Conservation (phyloP, 768 basidiomycete genomes). For the Boletus rubescentipes region DNA sequence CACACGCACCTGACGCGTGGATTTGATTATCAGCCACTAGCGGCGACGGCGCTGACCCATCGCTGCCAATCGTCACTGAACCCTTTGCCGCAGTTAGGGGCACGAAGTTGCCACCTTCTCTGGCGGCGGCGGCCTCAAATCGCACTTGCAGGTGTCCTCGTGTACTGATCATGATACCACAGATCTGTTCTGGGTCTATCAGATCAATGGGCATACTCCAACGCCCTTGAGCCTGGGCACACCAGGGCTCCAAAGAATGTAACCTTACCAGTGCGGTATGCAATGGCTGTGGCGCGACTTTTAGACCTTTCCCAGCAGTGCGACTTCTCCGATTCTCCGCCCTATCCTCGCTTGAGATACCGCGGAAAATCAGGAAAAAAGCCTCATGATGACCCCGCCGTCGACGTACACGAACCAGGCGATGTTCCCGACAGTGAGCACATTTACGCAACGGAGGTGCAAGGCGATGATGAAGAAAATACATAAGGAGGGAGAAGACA, state of each 20-base stretch:
- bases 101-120: neutral
- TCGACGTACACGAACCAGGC: constrained; percentile 4
- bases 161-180: constrained; percentile 17
- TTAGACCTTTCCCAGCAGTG: neutral
- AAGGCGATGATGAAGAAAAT: constrained; percentile 12
- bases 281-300: neutral
- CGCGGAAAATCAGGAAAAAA: neutral
- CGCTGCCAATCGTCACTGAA: constrained; percentile 1
- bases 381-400: neutral
- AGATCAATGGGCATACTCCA: constrained; percentile 2
- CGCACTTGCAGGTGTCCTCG: constrained; percentile 20
- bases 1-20: constrained; percentile 14
- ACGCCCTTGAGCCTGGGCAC: constrained; percentile 24
- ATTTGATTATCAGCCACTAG: constrained; percentile 4
- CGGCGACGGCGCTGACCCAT: constrained; percentile 8
- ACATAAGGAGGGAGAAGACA: constrained; percentile 23
- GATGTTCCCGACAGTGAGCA: constrained; percentile 13
- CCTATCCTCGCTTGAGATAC: constrained; percentile 7
- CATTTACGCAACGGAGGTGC: constrained; percentile 31
- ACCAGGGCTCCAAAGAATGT: constrained; percentile 6
- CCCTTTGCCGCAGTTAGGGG: constrained; percentile 16
- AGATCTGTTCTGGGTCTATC: constrained; percentile 8
- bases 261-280: neutral
- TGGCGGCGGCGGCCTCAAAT: neutral
- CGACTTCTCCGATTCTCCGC: neutral